Evolutionary conservation across 805 yeast species (phyloP), one percentile per base, ranked within the genome.

Genomic region (Huiozyma naganishii): DNA sequence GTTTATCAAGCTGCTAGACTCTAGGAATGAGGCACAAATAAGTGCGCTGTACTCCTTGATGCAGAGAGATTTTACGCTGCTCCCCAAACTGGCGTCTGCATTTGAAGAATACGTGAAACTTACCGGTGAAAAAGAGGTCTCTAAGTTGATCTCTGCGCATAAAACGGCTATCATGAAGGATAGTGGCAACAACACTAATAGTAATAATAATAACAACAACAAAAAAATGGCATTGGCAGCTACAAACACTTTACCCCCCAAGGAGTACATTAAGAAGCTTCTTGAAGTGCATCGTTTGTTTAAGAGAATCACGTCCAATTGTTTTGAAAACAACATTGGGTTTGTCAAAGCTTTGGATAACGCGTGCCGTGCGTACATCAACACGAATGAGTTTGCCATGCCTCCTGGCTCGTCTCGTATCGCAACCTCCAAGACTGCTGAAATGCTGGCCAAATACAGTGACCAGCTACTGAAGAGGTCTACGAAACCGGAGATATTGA

Each of bases 281-380:
- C 73, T 92, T 34, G 69, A 70, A 35, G 81, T 88, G 27, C 83
- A 89, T 62, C 62, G 69, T 44, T 76, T 78, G 48, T 92, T 79
- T 64, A 53, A 52, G 34, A 45, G 45, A 4, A 61, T 62, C 36
- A 60, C 64, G 0, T 50, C 47, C 32, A 59, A 59, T 12, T 57
- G 66, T 50, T 62, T 90, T 60, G 77, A 74, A 46, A 76, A 76
- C 50, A 83, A 86, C 59, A 76, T 87, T 3, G 74, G 79, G 17
- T 84, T 92, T 68, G 83, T 83, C 44, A 84, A 83, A 58, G 86
- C 96, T 0, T 73, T 92, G 51, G 97, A 92, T 59, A 77, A 76
- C 51, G 97, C 97, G 1, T 90, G 95, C 53, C 79, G 83, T 47
- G 71, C 75, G 33, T 89, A 83, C 54, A 86, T 94, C 55, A 92